Evolutionary conservation across 73 alveolate species (phyloP).

Genomic region (Paramecium octaurelia): DNA sequence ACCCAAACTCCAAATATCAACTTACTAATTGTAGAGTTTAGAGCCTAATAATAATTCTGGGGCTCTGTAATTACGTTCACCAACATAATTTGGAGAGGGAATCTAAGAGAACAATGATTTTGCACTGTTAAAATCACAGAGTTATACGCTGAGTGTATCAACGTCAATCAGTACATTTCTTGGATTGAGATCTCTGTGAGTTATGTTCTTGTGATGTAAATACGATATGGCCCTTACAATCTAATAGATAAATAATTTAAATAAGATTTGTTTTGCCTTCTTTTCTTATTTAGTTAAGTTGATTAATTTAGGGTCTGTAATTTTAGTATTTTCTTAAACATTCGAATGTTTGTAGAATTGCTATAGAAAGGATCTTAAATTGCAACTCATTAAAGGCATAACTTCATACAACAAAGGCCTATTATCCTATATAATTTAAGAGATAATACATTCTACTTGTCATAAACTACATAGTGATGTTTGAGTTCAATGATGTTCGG

Average conservation of each 20-base stretch:
- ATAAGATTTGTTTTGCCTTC: background rate
- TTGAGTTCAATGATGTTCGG: slow-evolving; percentile 23
- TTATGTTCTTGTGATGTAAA: slow-evolving; percentile 50
- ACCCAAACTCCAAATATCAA: slow-evolving; percentile 94
- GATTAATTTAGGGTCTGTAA: background rate
- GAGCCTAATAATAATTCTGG: slow-evolving; percentile 87
- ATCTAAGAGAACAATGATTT: background rate
- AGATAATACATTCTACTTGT: background rate
- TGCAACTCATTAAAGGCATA: slow-evolving; percentile 44
- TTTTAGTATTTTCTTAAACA: background rate
- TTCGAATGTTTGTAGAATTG: background rate
- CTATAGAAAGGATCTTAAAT: background rate
- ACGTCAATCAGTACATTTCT: slow-evolving; percentile 51
- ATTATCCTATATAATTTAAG: background rate
- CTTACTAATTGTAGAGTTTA: slow-evolving; percentile 69
- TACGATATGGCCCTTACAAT: slow-evolving; percentile 43
- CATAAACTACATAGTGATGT: slow-evolving; percentile 17
- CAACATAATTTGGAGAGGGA: background rate
- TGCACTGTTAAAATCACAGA: slow-evolving; percentile 49
- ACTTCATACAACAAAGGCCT: background rate
- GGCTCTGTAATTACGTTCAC: slow-evolving; percentile 73
- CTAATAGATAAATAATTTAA: slow-evolving; percentile 44
- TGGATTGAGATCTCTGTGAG: slow-evolving; percentile 59
- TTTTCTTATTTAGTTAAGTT: background rate
- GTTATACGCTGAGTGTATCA: background rate